Percentiles rank a stretch among this genome's conserved stretches.
phyloP scores from a whole-genome alignment of 129 eudicot genomes.

The Artemisia argyi region DNA sequence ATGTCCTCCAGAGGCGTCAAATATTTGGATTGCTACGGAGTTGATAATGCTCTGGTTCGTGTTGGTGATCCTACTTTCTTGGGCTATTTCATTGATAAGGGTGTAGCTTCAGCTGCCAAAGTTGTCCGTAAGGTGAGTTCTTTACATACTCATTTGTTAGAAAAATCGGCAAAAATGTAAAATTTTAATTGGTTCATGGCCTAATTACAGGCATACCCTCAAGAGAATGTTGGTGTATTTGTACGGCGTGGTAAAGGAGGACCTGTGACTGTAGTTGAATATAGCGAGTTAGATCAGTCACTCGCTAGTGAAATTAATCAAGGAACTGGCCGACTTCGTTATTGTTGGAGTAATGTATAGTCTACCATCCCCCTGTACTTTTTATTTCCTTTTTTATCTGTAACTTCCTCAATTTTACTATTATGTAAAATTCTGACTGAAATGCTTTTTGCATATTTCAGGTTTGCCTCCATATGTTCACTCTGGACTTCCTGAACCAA shows the following conservation, averaged over 20 bases:
- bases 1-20: slow-evolving; percentile 89
- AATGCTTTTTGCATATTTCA: slow-evolving; percentile 30
- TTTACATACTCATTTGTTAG: background rate
- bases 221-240: slow-evolving; percentile 97
- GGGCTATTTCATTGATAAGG: slow-evolving; percentile 94
- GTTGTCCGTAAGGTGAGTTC: slow-evolving; percentile 84
- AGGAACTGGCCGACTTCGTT: slow-evolving; percentile 94
- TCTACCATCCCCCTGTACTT: slow-evolving; percentile 12
- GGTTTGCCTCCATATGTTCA: slow-evolving; percentile 98
- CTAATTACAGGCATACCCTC: slow-evolving; percentile 82
- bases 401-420: background rate
- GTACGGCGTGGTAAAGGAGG: slow-evolving; percentile 98
- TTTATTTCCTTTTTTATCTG: background rate
- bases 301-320: slow-evolving; percentile 88
- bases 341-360: slow-evolving; percentile 97
- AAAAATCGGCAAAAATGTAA: background rate
- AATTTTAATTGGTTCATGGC: background rate
- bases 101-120: slow-evolving; percentile 93
- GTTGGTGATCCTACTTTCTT: slow-evolving; percentile 98
- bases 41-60: slow-evolving; percentile 96
- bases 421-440: background rate
- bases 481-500: slow-evolving; percentile 91
- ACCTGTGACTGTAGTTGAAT: slow-evolving; percentile 94
- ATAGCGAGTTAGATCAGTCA: slow-evolving; percentile 88
- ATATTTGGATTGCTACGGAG: slow-evolving; percentile 96